phyloP scores from a whole-genome alignment of 2,329 filamentous ascomycete genomes.

The Colletotrichum phormii region DNA sequence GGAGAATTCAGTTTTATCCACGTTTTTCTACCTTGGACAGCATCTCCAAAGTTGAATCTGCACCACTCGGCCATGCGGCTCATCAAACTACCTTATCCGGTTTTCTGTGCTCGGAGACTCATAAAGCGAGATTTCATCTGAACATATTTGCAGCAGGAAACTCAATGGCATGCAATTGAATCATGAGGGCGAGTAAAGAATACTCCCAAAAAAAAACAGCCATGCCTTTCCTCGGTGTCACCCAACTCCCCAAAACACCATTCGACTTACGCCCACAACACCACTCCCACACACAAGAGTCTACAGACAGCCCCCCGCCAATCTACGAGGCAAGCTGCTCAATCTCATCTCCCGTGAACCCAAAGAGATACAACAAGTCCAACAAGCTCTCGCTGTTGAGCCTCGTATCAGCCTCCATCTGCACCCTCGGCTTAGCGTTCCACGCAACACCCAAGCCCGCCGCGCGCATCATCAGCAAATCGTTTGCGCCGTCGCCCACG shows the following conservation, averaged over 20 bases:
- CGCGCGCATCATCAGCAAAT: conserved; percentile 81
- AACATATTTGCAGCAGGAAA: neutral
- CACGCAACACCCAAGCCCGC: conserved; percentile 85
- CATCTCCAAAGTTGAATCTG: neutral
- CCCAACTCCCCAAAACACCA: conserved; percentile 15
- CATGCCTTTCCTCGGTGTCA: neutral
- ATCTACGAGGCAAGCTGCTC: conserved; percentile 53
- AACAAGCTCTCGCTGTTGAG: conserved; percentile 78
- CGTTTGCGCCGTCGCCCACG: conserved; percentile 86
- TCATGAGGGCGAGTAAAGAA: neutral
- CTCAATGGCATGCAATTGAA: conserved; percentile 2
- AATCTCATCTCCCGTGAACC: conserved; percentile 75
- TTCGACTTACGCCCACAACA: conserved; percentile 4
- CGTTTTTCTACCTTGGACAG: neutral
- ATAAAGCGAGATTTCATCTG: neutral
- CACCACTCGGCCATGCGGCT: neutral
- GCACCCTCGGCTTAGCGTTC: conserved; percentile 86
- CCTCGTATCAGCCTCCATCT: conserved; percentile 79
- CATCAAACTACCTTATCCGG: neutral
- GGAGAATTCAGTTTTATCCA: conserved; percentile 32
- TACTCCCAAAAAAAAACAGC: neutral
- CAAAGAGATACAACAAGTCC: conserved; percentile 80
- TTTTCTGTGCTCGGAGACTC: neutral
- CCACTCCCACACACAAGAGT: neutral
- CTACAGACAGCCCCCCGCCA: conserved; percentile 16